These are phyloP conservation scores for Claviceps sp. DNA, from an alignment of 2,329 filamentous ascomycete species.

Conservation along the genomic window DNA sequence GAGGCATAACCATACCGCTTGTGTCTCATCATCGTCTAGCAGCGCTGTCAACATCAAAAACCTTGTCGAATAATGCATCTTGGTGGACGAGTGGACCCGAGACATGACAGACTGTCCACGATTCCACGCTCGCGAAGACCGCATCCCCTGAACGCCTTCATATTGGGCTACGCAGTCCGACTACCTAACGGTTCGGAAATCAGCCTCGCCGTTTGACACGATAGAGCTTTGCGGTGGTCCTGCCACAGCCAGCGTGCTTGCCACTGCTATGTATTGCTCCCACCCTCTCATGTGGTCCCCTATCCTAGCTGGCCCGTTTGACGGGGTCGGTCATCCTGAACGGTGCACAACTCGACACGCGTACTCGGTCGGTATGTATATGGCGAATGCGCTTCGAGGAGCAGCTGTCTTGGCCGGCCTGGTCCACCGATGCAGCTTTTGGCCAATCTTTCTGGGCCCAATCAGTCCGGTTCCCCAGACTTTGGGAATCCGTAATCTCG, in stretches of 20 bases:
- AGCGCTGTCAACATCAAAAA: neutral
- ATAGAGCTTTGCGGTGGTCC: neutral
- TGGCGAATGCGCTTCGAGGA: neutral
- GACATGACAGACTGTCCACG: conserved; percentile 4
- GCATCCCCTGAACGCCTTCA: conserved; percentile 3
- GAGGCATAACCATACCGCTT: conserved; percentile 5
- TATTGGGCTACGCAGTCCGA: conserved; percentile 8
- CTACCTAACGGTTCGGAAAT: conserved; percentile 1
- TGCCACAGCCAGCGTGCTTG: neutral
- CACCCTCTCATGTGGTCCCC: neutral
- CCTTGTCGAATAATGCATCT: neutral
- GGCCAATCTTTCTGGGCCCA: neutral
- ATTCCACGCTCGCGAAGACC: conserved; percentile 6
- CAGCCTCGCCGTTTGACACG: conserved; percentile 4
- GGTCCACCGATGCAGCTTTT: neutral
- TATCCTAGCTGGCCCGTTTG: neutral
- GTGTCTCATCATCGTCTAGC: conserved; percentile 6
- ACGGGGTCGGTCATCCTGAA: neutral
- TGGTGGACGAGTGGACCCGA: neutral
- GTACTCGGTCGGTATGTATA: too few relatives aligned
- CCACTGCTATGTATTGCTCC: neutral
- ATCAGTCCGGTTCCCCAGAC: neutral
- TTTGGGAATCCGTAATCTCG: neutral
- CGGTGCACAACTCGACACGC: neutral
- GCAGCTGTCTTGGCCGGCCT: neutral